Evolutionary conservation across 2,329 filamentous ascomycete species (phyloP), one percentile per base, ranked within the genome.

Genomic region (Lecanicillium sp.): DNA sequence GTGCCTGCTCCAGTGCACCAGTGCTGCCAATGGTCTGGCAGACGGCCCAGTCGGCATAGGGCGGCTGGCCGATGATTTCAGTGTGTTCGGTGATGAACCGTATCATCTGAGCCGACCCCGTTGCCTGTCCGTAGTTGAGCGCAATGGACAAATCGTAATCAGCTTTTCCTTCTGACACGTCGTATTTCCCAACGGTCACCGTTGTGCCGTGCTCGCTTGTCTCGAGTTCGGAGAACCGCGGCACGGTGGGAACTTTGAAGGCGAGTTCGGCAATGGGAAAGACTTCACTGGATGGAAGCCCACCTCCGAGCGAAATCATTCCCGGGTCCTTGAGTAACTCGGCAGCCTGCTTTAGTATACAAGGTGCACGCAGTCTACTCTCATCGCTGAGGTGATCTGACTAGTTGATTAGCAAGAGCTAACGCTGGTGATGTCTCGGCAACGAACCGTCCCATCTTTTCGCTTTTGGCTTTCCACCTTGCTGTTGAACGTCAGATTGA

Each of bases 41-140:
- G 58, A 87, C 87, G 54, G 80, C 76, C 93, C 93, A 98, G 69
- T 98, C 90, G 15, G 83, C 77, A 63, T 97, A 97, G 0, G 87
- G 88, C 14, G 91, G 90, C 52, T 81, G 76, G 66, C 89, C 87
- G 14, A 95, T 82, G 48, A 97, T 81, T 68, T 98, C 91, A 0
- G 90, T 95, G 68, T 97, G 93, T 71, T 98, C 93, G 0, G 90
- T 94, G 43, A 97, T 75, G 70, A 87, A 97, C 51, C 93, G 83
- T 53, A 96, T 72, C 65, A 98, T 74, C 68, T 95, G 93, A 3
- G 89, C 86, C 10, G 88, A 81, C 15, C 93, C 93, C 15, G 82
- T 82, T 8, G 90, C 84, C 68, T 95, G 90, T 27, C 87, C 88
- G 64, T 98, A 98, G 69, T 98, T 97, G 63, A 96, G 83, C 1